A percentile compares a stretch with the other conserved stretches of the same genome.
These are phyloP conservation scores for Chlorella ohadii DNA, from an alignment of 139 green algal species.

Conservation along the genomic window DNA sequence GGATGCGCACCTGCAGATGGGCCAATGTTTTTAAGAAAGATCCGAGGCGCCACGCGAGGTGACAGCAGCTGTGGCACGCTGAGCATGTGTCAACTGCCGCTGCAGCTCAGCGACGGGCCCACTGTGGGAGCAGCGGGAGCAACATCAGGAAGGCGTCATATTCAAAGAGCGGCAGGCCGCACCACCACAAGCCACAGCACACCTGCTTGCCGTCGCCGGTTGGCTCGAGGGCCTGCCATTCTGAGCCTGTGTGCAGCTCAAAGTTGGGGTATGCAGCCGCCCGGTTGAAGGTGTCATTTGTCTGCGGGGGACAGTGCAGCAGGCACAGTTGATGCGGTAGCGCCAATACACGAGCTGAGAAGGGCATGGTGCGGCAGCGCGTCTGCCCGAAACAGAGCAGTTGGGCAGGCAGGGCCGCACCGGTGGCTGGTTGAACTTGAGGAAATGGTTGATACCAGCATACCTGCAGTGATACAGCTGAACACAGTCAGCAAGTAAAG, in stretches of 20 bases:
- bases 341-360: no score
- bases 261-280: constrained; percentile 46
- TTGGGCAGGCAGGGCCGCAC: no score
- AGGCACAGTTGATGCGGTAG: neutral
- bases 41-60: no score
- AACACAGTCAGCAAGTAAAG: neutral
- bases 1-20: constrained; percentile 33
- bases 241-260: constrained; percentile 46
- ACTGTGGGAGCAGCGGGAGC: neutral
- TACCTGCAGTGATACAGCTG: constrained; percentile 20
- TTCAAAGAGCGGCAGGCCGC: neutral
- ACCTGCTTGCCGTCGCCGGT: neutral
- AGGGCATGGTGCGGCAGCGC: no score
- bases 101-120: no score
- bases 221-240: constrained; percentile 40
- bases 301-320: neutral
- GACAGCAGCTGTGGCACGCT: no score
- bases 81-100: no score
- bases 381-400: no score
- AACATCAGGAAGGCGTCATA: neutral
- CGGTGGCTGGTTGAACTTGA: constrained; percentile 53
- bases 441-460: constrained; percentile 50
- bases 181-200: neutral
- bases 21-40: neutral
- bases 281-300: constrained; percentile 54